Evolutionary conservation across 768 basidiomycete genomes (phyloP).

Genomic region (Calocybe cyanea): DNA sequence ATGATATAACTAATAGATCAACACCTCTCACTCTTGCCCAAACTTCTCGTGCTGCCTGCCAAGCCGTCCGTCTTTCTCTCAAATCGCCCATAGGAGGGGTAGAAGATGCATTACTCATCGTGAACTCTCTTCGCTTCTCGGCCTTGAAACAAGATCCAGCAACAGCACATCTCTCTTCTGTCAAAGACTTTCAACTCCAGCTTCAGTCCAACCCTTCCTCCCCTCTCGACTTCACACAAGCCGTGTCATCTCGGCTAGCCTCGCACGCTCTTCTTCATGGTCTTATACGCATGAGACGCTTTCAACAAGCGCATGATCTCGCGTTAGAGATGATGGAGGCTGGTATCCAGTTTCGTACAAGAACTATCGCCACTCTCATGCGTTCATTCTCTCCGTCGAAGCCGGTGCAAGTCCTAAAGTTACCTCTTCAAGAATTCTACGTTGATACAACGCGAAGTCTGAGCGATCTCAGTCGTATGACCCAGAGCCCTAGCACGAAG

Average conservation of each 20-base stretch:
- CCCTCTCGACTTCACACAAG: slow-evolving; percentile 43
- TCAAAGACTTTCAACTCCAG: slow-evolving; percentile 25
- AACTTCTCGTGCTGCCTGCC: slow-evolving; percentile 23
- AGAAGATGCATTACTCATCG: slow-evolving; percentile 49
- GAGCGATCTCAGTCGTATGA: slow-evolving; percentile 28
- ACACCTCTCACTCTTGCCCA: slow-evolving; percentile 20
- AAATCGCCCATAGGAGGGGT: slow-evolving; percentile 31
- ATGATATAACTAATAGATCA: too few species aligned
- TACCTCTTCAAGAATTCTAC: slow-evolving; percentile 5
- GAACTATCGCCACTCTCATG: slow-evolving; percentile 48
- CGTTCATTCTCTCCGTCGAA: slow-evolving; percentile 14
- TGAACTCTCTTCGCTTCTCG: slow-evolving; percentile 55
- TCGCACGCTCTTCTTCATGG: slow-evolving; percentile 65
- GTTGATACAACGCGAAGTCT: slow-evolving; percentile 20
- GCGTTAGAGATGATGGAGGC: slow-evolving; percentile 49
- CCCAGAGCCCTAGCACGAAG: slow-evolving; percentile 37
- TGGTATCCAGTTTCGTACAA: slow-evolving; percentile 45
- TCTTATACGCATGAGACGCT: slow-evolving; percentile 49
- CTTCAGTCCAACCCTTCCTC: background rate
- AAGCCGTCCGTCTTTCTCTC: slow-evolving; percentile 48
- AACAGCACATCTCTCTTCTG: slow-evolving; percentile 13
- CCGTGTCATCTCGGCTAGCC: slow-evolving; percentile 55
- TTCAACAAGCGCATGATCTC: slow-evolving; percentile 44
- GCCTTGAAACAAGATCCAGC: slow-evolving; percentile 18
- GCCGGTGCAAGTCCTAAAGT: slow-evolving; percentile 11